phyloP scores from a whole-genome alignment of 345 rosid species.

The Populus alba region DNA sequence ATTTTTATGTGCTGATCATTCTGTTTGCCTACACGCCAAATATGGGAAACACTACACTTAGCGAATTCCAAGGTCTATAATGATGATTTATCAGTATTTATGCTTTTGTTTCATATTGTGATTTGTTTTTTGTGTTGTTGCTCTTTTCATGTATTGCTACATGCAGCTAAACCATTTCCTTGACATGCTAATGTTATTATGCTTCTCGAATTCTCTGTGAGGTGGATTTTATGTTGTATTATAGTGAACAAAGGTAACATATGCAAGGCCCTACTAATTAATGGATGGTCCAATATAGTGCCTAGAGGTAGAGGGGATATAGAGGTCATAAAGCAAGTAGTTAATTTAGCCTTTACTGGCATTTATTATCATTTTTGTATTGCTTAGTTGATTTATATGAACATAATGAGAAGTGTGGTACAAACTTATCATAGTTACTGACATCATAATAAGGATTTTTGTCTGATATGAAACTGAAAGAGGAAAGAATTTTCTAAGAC shows the following conservation, averaged over 20 bases:
- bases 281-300: neutral
- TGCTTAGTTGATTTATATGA: neutral
- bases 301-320: neutral
- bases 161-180: neutral
- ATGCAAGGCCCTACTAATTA: neutral
- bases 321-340: neutral
- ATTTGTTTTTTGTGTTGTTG: neutral
- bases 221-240: neutral
- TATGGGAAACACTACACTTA: conserved; percentile 80
- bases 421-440: neutral
- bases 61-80: conserved; percentile 75
- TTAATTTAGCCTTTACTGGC: neutral
- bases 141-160: neutral
- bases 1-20: conserved; percentile 85
- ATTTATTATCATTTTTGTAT: neutral
- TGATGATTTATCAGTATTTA: conserved; percentile 5
- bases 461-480: neutral
- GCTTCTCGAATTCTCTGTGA: neutral
- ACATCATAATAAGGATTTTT: neutral
- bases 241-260: neutral
- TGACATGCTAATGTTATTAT: neutral
- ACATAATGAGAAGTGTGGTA: neutral
- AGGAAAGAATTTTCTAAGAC: neutral
- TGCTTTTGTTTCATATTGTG: neutral
- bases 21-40: conserved; percentile 81